Evolutionary conservation across 148 eudicot genomes (phyloP).

Genomic region (Cornus florida): DNA sequence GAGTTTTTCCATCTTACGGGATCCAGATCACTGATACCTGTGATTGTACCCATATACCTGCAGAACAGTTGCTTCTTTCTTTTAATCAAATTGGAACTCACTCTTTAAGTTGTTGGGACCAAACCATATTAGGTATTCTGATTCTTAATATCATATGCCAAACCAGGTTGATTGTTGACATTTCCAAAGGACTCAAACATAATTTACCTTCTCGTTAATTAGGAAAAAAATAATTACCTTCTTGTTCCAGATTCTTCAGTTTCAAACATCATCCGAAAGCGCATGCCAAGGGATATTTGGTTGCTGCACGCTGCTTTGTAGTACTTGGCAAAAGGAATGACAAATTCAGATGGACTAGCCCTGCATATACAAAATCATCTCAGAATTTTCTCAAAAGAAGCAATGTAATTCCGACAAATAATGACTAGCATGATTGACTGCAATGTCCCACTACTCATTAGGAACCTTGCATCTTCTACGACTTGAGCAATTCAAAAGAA

Average conservation of each 20-base stretch:
- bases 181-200: background rate
- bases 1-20: constrained; percentile 92
- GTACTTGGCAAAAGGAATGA: constrained; percentile 92
- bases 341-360: constrained; percentile 95
- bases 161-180: no score
- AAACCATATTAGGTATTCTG: background rate
- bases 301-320: constrained; percentile 81
- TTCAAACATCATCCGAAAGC: constrained; percentile 98
- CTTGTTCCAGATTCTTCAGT: constrained; percentile 97
- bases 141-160: no score
- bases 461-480: no score
- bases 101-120: background rate
- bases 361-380: constrained; percentile 36
- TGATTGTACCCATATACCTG: constrained; percentile 99
- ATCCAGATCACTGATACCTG: constrained; percentile 90
- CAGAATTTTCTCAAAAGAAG: background rate
- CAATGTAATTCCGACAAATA: no score
- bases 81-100: background rate
- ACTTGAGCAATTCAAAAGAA: no score
- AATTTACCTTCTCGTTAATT: constrained; percentile 67
- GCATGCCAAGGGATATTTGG: constrained; percentile 93
- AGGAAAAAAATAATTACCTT: constrained; percentile 47
- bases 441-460: no score
- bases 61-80: constrained; percentile 5
- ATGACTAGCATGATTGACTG: no score